Base-by-base conservation (phyloP, 495 filamentous ascomycete species). In the Penicillium silybi region DNA sequence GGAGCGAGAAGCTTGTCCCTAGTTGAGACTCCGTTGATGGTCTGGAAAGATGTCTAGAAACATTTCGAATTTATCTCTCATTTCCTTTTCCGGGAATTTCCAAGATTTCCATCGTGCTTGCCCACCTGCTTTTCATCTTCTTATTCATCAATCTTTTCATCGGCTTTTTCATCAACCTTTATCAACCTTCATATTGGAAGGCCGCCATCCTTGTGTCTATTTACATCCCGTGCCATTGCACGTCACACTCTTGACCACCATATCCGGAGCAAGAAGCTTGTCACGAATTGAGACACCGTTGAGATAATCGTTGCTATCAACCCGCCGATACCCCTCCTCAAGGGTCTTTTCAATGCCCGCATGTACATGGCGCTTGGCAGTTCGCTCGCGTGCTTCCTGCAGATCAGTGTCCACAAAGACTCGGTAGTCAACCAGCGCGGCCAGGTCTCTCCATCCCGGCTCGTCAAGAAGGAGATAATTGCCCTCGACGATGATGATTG, bases 291-390 rank as follows among this genome's bases (percentile, higher is more conserved):
- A 55, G 2, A 67, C 35, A n/a, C 57, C 66, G 63, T 75, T 74
- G 46, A 70, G 45, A 39, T 67, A 65, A 53, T 77, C 73, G 56
- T 76, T 77, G 15, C 59, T 59, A 48, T 74, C 71, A 25, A 67
- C 69, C 16, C 73, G 53, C 1, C 53, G 54, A 50, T 67, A 67
- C 22, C 67, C 74, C 52, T 69, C 70, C 16, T 69, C 70, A 48
- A 69, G 48, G 0, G 61, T 71, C 40, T 49, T 64, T 58, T 76
- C 74, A 54, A 76, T 73, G 2, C 72, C 72, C 7, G 65, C 66
- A 22, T 49, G 17, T 2, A 75, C 54, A 54, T 76, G 73, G 13
- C 73, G 50, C 38, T 59, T 63, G 1, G 70, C 70, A 45, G 72
- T 58, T 15, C 73, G 57, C 19, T 61, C 55, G 16, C 62, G 53